Evolutionary conservation across 352 stramenopile genomes (phyloP).

Genomic region (Phytophthora pluvialis): DNA sequence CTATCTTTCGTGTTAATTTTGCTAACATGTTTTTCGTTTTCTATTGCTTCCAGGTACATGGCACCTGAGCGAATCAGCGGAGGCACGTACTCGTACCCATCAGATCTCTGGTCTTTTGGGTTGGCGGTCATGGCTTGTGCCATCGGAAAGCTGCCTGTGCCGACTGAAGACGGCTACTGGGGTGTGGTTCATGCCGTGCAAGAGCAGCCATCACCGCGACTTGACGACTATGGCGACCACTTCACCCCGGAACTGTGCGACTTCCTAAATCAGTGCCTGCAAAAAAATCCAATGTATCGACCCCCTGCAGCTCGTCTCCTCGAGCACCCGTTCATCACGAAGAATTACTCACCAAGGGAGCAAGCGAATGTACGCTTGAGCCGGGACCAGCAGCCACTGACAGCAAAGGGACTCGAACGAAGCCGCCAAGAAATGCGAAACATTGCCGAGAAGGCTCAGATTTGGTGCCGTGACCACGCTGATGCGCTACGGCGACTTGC

Average conservation of each 20-base stretch:
- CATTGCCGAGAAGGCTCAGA: slow-evolving; percentile 56
- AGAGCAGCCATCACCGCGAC: slow-evolving; percentile 72
- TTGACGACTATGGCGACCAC: slow-evolving; percentile 65
- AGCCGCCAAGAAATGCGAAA: slow-evolving; percentile 50
- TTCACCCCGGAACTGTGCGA: slow-evolving; percentile 79
- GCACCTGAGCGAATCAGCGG: slow-evolving; percentile 92
- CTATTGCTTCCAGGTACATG: slow-evolving; percentile 80
- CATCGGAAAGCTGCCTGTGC: slow-evolving; percentile 86
- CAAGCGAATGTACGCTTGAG: slow-evolving; percentile 30
- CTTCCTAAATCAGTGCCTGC: slow-evolving; percentile 80
- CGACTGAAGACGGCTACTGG: slow-evolving; percentile 89
- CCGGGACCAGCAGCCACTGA: slow-evolving; percentile 28
- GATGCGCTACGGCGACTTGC: slow-evolving; percentile 43
- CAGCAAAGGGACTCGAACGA: slow-evolving; percentile 25
- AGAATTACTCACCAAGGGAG: slow-evolving; percentile 53
- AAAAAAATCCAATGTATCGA: slow-evolving; percentile 77
- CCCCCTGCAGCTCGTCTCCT: slow-evolving; percentile 60
- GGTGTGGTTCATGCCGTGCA: slow-evolving; percentile 87
- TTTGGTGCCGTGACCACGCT: slow-evolving; percentile 61
- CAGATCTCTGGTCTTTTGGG: slow-evolving; percentile 86
- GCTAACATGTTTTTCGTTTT: neutral
- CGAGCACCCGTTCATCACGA: slow-evolving; percentile 73
- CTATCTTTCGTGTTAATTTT: neutral
- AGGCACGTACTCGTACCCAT: slow-evolving; percentile 89
- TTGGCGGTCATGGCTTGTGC: slow-evolving; percentile 86